Conservation (phyloP, 306 rosid species). For the Alnus rubra region DNA sequence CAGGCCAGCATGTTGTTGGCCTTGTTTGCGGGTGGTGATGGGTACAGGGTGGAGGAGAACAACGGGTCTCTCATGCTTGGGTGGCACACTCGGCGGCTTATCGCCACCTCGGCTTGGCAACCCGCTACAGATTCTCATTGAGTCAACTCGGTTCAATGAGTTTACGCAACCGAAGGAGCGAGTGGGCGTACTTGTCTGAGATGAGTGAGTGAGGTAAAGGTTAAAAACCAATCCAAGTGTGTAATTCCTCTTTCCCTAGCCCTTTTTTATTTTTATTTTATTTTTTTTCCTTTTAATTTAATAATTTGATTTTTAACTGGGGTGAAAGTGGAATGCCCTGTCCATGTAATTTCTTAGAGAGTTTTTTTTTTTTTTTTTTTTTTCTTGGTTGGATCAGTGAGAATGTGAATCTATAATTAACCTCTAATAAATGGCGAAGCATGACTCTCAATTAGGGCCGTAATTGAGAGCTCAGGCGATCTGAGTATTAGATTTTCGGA, state of each 20-base stretch:
- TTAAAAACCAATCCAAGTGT: neutral
- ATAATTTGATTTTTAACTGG: constrained; percentile 22
- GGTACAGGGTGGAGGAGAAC: constrained; percentile 77
- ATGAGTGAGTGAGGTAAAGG: constrained; percentile 33
- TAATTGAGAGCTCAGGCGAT: too few species aligned
- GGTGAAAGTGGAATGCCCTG: neutral
- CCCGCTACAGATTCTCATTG: constrained; percentile 32
- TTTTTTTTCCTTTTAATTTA: too few species aligned
- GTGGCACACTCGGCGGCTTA: constrained; percentile 86
- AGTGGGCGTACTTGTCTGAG: neutral
- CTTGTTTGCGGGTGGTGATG: constrained; percentile 63
- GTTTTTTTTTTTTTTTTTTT: neutral
- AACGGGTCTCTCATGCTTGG: constrained; percentile 77
- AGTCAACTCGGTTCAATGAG: constrained; percentile 38
- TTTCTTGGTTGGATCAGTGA: neutral
- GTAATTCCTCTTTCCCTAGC: constrained; percentile 30
- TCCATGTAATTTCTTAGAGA: neutral
- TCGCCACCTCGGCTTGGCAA: constrained; percentile 87
- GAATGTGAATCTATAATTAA: neutral
- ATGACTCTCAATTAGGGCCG: neutral
- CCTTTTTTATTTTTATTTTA: neutral
- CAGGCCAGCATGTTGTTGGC: constrained; percentile 75
- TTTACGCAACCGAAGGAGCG: neutral
- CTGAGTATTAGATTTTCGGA: too few species aligned
- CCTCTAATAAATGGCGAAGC: constrained; percentile 18